A percentile compares a stretch with the other conserved stretches of the same genome.
phyloP scores from a whole-genome alignment of 225 moss, liverwort and hornwort species.

The Neckera pumila region DNA sequence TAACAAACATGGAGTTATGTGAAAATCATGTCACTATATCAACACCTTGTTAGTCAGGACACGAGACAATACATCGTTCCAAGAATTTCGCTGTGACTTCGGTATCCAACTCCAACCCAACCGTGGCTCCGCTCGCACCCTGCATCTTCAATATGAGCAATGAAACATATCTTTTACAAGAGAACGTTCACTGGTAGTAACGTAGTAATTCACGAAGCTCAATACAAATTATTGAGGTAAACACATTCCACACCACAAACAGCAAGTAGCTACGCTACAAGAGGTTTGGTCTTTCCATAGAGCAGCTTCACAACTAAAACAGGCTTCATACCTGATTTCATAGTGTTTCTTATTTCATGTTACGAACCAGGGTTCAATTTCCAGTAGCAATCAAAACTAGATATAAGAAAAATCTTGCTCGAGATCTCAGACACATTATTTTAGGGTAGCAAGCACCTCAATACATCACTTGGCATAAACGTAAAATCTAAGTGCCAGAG shows the following conservation, averaged over 20 bases:
- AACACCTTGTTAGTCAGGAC: constrained; percentile 40
- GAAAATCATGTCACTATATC: not conserved
- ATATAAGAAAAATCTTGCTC: not conserved
- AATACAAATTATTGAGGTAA: not conserved
- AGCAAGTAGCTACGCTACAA: not conserved
- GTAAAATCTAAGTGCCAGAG: not conserved
- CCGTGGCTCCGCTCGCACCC: constrained; percentile 54
- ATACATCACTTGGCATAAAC: not conserved
- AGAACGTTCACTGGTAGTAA: not conserved
- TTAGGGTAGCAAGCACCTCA: not conserved
- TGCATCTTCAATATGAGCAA: not conserved
- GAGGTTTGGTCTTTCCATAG: not conserved
- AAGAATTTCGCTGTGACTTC: constrained; percentile 41
- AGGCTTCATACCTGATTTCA: not conserved
- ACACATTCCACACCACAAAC: not conserved
- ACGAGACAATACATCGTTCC: constrained; percentile 62
- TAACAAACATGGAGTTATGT: not conserved
- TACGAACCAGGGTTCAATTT: not conserved
- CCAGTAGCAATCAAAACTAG: not conserved
- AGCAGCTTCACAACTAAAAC: not conserved
- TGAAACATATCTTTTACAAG: not conserved
- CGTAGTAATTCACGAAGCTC: not conserved
- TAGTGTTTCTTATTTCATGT: not conserved
- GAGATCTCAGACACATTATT: not conserved
- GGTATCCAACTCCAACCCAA: constrained; percentile 65